Conservation (phyloP, 768 basidiomycete species). For the Asterophora lycoperdoides region DNA sequence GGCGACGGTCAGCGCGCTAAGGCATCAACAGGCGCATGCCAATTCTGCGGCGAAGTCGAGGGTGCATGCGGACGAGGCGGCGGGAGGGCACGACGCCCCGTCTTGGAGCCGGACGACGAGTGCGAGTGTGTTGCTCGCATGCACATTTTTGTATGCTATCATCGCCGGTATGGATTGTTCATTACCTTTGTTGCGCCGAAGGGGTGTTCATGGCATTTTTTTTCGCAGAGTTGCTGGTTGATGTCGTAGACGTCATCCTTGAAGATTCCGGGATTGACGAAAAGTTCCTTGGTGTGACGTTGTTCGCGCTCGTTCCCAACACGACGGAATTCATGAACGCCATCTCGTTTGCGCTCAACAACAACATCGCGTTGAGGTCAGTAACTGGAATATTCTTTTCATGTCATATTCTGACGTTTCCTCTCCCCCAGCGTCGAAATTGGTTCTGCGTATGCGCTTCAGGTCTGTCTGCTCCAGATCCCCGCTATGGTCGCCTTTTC, state of each 20-base stretch:
- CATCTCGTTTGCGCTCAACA: conserved; percentile 94
- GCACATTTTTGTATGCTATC: conserved; percentile 89
- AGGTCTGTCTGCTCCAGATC: conserved; percentile 96
- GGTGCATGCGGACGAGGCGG: conserved; percentile 44
- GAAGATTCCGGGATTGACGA: conserved; percentile 91
- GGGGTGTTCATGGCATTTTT: neutral
- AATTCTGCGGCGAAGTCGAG: conserved; percentile 47
- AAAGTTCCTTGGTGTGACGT: conserved; percentile 93
- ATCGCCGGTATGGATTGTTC: conserved; percentile 75
- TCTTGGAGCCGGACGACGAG: conserved; percentile 92
- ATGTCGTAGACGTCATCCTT: conserved; percentile 92
- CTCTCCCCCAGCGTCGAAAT: conserved; percentile 83
- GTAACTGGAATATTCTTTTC: neutral
- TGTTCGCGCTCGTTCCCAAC: conserved; percentile 97
- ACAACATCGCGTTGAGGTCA: conserved; percentile 93
- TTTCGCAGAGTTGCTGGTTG: conserved; percentile 79
- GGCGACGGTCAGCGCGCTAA: conserved; percentile 85
- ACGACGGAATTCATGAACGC: conserved; percentile 99
- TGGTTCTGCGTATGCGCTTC: conserved; percentile 96
- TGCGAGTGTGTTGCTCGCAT: conserved; percentile 82
- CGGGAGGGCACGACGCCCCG: conserved; percentile 90
- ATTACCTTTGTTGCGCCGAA: neutral
- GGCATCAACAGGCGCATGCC: conserved; percentile 66
- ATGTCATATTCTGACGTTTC: neutral
- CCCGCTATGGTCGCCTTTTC: conserved; percentile 99